Evolutionary conservation across 495 filamentous ascomycete species (phyloP).

Genomic region (Pseudomonodictys pantanalensis): DNA sequence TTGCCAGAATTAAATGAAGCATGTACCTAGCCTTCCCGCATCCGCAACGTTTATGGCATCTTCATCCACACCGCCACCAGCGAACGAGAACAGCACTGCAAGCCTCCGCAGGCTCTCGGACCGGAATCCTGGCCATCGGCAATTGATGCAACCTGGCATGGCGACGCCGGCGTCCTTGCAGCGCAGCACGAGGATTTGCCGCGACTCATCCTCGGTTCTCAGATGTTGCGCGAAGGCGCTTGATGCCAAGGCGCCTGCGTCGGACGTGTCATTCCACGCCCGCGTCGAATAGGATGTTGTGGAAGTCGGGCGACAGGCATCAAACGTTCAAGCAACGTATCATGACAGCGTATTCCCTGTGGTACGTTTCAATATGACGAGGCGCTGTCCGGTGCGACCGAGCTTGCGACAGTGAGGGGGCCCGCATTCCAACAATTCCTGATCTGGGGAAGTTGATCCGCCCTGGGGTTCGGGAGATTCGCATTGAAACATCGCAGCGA

Average conservation of each 20-base stretch:
- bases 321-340: background rate
- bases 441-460: slow-evolving; percentile 11
- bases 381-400: background rate
- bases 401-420: background rate
- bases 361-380: slow-evolving; percentile 7
- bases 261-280: slow-evolving; percentile 8
- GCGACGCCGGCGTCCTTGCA: slow-evolving; percentile 11
- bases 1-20: background rate
- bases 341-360: too few species aligned
- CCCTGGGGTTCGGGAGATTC: background rate
- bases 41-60: background rate
- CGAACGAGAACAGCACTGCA: background rate
- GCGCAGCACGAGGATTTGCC: too few species aligned
- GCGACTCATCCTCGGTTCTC: slow-evolving; percentile 4
- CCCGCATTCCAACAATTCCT: background rate
- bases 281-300: slow-evolving; percentile 13
- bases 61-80: too few species aligned
- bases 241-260: slow-evolving; percentile 13
- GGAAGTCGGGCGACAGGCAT: slow-evolving; percentile 8
- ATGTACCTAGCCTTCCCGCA: background rate
- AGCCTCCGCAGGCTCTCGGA: background rate
- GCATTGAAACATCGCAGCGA: slow-evolving; percentile 12
- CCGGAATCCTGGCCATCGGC: slow-evolving; percentile 12
- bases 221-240: slow-evolving; percentile 9
- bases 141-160: slow-evolving; percentile 28